Conservation (phyloP, 2,329 filamentous ascomycete genomes). For the Aspergillus aculeatus region DNA sequence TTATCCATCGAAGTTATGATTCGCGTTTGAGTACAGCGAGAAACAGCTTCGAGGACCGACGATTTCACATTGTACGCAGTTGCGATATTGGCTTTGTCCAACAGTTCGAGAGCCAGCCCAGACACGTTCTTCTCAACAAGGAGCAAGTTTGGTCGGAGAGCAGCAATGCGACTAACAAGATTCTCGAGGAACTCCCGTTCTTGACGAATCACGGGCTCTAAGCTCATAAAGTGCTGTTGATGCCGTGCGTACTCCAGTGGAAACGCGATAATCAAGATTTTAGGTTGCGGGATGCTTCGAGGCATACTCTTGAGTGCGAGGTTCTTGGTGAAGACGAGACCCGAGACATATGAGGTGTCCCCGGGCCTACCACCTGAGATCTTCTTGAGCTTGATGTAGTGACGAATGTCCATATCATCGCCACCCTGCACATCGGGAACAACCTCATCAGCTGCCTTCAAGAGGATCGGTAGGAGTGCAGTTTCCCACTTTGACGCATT, state of each 20-base stretch:
- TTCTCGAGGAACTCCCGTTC: conserved; percentile 92
- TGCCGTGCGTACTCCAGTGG: conserved; percentile 94
- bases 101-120: conserved; percentile 81
- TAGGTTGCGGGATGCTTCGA: conserved; percentile 75
- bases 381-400: conserved; percentile 97
- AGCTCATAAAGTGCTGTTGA: conserved; percentile 93
- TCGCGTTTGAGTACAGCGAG: conserved; percentile 84
- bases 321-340: conserved; percentile 96
- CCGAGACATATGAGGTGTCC: conserved; percentile 94
- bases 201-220: conserved; percentile 94
- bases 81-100: conserved; percentile 84
- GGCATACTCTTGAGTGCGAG: conserved; percentile 95
- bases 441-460: conserved; percentile 90
- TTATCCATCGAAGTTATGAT: conserved; percentile 96
- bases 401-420: conserved; percentile 94
- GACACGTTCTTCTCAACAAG: conserved; percentile 93
- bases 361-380: conserved; percentile 86
- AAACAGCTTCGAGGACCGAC: conserved; percentile 91
- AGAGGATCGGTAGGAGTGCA: conserved; percentile 82
- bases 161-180: conserved; percentile 86
- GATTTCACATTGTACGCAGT: conserved; percentile 97
- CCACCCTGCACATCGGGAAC: conserved; percentile 86
- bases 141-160: conserved; percentile 78
- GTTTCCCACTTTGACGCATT: conserved; percentile 81
- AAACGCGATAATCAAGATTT: conserved; percentile 90